phyloP scores from a whole-genome alignment of 2,329 filamentous ascomycete species.

The Eutypa lata region DNA sequence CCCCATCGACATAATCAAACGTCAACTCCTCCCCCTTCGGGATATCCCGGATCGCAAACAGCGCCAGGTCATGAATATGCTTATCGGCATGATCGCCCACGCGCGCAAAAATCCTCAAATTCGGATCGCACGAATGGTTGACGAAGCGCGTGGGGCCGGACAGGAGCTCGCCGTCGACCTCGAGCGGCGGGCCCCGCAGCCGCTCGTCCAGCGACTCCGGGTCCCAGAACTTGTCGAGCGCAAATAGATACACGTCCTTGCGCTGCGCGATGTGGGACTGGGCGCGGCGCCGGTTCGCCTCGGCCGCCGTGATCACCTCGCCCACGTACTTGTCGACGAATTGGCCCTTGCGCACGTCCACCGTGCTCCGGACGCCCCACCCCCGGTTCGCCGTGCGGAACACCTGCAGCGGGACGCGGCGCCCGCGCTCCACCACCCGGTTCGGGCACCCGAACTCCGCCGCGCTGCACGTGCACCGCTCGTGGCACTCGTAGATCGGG shows the following conservation, averaged over 20 bases:
- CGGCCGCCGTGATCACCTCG: conserved; percentile 60
- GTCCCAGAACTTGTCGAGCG: conserved; percentile 75
- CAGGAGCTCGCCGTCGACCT: conserved; percentile 71
- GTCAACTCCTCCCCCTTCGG: conserved; percentile 66
- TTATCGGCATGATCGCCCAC: conserved; percentile 75
- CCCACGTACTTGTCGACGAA: conserved; percentile 81
- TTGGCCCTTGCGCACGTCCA: conserved; percentile 66
- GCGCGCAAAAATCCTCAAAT: conserved; percentile 74
- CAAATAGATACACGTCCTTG: conserved; percentile 80
- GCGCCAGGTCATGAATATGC: conserved; percentile 70
- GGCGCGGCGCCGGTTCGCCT: conserved; percentile 64
- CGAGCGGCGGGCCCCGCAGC: conserved; percentile 53
- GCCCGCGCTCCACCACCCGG: conserved; percentile 71
- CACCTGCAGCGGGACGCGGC: conserved; percentile 69
- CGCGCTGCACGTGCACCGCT: conserved; percentile 60
- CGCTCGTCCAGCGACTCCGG: conserved; percentile 52
- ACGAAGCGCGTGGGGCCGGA: conserved; percentile 78
- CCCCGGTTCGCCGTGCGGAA: conserved; percentile 71
- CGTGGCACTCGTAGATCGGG: conserved; percentile 79
- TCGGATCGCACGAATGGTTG: conserved; percentile 79
- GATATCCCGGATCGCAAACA: conserved; percentile 71
- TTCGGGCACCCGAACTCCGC: conserved; percentile 58
- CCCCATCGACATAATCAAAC: conserved; percentile 74
- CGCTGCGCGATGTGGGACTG: conserved; percentile 51
- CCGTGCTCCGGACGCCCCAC: conserved; percentile 69